Percentiles rank a stretch among this genome's conserved stretches.
phyloP scores from a whole-genome alignment of 441 rosid species.

The Croton setiger region DNA sequence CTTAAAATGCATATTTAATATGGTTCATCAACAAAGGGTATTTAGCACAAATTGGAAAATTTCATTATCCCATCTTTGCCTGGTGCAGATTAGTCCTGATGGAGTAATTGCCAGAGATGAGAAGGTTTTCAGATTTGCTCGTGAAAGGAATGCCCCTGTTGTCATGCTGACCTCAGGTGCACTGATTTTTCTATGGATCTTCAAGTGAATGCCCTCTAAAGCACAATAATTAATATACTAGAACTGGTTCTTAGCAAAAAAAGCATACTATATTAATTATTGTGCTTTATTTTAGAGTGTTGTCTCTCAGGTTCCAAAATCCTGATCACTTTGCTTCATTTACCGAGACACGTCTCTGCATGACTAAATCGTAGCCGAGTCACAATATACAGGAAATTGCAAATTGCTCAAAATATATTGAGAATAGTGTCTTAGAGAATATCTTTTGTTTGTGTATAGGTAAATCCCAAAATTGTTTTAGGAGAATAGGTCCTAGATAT shows the following conservation, averaged over 20 bases:
- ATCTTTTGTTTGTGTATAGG: neutral
- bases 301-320: neutral
- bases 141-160: constrained; percentile 67
- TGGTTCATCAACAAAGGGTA: neutral
- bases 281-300: no score
- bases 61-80: constrained; percentile 14
- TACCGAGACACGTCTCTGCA: no score
- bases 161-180: constrained; percentile 96
- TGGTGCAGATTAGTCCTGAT: constrained; percentile 71
- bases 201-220: neutral
- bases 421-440: constrained; percentile 1
- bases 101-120: constrained; percentile 83
- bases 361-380: neutral
- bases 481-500: neutral
- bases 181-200: neutral
- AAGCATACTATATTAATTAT: no score
- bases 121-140: constrained; percentile 80
- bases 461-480: neutral
- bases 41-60: neutral
- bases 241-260: no score
- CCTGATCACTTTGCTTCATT: neutral
- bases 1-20: neutral
- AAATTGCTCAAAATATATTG: neutral
- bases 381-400: neutral
- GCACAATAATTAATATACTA: no score